phyloP scores from a whole-genome alignment of 768 basidiomycete genomes.

The Kwoniella shandongensis region DNA sequence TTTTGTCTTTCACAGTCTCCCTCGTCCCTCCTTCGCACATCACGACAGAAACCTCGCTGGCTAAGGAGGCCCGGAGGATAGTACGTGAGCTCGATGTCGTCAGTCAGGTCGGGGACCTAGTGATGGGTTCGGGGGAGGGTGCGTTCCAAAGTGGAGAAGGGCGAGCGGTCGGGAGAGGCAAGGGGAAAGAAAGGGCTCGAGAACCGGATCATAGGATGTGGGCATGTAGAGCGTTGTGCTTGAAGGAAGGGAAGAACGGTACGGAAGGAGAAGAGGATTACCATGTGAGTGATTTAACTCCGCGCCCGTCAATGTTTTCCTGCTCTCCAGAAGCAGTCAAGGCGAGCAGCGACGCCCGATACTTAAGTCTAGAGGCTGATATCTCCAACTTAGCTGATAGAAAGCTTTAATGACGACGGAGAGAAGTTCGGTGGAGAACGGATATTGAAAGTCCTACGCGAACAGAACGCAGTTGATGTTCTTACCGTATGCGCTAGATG shows the following conservation, averaged over 20 bases:
- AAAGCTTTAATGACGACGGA: conserved; percentile 41
- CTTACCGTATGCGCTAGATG: conserved; percentile 44
- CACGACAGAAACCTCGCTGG: conserved; percentile 21
- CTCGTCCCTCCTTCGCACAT: conserved; percentile 31
- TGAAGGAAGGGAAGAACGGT: conserved; percentile 45
- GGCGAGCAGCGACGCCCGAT: too few species aligned
- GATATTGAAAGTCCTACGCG: conserved; percentile 33
- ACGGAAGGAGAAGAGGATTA: conserved; percentile 47
- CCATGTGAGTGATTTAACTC: conserved; percentile 40
- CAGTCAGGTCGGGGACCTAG: conserved; percentile 16
- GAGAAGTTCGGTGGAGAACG: conserved; percentile 47
- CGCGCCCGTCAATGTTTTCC: too few species aligned
- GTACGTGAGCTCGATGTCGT: conserved; percentile 42
- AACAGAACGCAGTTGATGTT: conserved; percentile 39
- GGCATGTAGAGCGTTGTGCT: conserved; percentile 32
- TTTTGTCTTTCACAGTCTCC: conserved; percentile 36
- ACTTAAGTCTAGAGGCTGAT: too few species aligned
- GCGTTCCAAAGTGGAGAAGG: conserved; percentile 44
- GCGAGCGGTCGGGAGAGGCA: conserved; percentile 11
- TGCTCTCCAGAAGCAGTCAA: too few species aligned
- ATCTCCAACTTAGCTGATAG: conserved; percentile 26
- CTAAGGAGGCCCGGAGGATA: conserved; percentile 37
- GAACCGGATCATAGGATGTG: conserved; percentile 53
- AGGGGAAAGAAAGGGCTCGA: conserved; percentile 36
- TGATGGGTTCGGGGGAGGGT: conserved; percentile 29